phyloP scores from a whole-genome alignment of 2,329 filamentous ascomycete genomes.

The Pseudogymnoascus sp. region DNA sequence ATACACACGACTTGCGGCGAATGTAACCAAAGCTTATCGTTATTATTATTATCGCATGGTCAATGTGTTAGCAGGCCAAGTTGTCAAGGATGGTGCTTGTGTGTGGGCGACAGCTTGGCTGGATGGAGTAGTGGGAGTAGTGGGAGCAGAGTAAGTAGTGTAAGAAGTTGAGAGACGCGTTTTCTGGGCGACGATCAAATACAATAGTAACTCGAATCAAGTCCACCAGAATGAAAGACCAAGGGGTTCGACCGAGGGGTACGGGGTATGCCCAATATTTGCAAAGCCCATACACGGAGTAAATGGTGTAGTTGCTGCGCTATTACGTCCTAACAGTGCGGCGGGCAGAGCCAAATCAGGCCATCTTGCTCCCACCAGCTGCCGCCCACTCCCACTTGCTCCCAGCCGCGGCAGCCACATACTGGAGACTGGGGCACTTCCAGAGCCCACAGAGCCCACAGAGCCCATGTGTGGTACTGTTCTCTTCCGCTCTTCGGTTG shows the following conservation, averaged over 20 bases:
- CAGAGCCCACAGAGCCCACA: background rate
- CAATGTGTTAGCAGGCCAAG: constrained; percentile 7
- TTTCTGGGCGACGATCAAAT: constrained; percentile 1
- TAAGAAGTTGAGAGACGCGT: background rate
- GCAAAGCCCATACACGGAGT: background rate
- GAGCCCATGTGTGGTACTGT: background rate
- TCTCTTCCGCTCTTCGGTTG: background rate
- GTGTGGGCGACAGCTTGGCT: background rate
- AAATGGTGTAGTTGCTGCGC: background rate
- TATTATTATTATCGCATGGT: constrained; percentile 5
- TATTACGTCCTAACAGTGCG: background rate
- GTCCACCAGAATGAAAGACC: background rate
- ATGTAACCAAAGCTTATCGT: constrained; percentile 5
- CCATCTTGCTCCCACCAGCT: background rate
- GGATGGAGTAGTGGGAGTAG: background rate
- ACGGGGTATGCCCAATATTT: background rate
- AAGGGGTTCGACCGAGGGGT: background rate
- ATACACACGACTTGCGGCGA: background rate
- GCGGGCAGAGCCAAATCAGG: background rate
- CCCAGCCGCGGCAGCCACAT: background rate
- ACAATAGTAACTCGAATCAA: background rate
- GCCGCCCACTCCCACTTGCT: background rate
- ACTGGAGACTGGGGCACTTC: background rate
- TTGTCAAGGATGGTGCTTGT: constrained; percentile 3
- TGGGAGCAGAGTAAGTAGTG: background rate